phyloP scores from a whole-genome alignment of 2,329 filamentous ascomycete genomes.

The Scedosporium dehoogii region DNA sequence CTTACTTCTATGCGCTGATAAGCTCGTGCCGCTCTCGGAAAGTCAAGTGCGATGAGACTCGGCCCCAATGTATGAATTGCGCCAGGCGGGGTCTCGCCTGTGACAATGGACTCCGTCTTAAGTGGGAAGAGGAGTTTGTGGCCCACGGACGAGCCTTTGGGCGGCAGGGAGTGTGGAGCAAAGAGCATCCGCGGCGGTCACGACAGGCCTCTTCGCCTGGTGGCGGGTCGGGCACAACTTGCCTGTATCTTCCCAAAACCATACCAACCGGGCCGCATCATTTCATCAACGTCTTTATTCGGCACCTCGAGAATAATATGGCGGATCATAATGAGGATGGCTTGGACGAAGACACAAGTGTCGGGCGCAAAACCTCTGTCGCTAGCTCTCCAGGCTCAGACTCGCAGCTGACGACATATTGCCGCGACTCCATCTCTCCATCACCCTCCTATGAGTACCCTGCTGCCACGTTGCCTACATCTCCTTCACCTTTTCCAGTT shows the following conservation, averaged over 20 bases:
- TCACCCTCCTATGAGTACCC: not conserved
- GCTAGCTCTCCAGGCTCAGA: not conserved
- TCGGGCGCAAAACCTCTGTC: not conserved
- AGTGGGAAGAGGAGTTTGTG: conserved; percentile 8
- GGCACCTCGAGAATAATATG: not conserved
- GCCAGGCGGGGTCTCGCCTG: conserved; percentile 2
- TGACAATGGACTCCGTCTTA: conserved; percentile 4
- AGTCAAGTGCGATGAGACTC: conserved; percentile 10
- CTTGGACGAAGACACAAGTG: not conserved
- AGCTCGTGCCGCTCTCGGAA: conserved; percentile 10
- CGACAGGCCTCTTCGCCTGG: not conserved
- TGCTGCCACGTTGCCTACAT: not conserved
- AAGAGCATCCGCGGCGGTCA: not conserved
- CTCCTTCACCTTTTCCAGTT: conserved; percentile 1
- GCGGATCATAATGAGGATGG: not conserved
- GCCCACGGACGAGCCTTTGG: conserved; percentile 7
- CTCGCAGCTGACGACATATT: not conserved
- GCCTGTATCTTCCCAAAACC: not conserved
- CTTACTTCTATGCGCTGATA: not conserved
- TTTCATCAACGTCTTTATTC: conserved; percentile 4
- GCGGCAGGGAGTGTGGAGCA: conserved; percentile 7
- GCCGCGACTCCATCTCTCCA: not conserved
- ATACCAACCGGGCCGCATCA: not conserved
- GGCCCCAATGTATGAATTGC: conserved; percentile 6
- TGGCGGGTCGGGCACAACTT: not conserved